phyloP scores from a whole-genome alignment of 2,329 filamentous ascomycete genomes.

The Parastagonospora nodorum region DNA sequence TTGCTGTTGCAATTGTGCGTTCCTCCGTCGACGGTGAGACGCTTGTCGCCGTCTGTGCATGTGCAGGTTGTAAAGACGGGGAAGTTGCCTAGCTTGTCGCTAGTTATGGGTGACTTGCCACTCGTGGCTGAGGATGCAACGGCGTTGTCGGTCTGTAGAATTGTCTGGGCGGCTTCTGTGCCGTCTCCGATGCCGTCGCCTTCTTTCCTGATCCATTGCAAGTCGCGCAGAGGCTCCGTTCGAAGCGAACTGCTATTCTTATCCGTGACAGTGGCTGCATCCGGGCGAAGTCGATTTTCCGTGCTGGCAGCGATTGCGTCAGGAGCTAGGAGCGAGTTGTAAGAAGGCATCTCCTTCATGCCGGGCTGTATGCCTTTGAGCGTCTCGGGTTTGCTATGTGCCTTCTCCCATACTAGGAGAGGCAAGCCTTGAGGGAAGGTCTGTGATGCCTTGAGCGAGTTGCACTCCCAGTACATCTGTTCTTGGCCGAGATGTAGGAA shows the following conservation, averaged over 20 bases:
- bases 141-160: slow-evolving; percentile 6
- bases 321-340: no score
- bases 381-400: slow-evolving; percentile 26
- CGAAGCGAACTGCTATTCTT: background rate
- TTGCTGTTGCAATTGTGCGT: background rate
- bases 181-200: slow-evolving; percentile 19
- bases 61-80: background rate
- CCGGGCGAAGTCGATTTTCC: background rate
- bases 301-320: no score
- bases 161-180: slow-evolving; percentile 18
- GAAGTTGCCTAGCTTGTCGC: background rate
- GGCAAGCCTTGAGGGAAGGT: slow-evolving; percentile 42
- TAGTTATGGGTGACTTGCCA: background rate
- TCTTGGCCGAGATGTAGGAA: slow-evolving; percentile 38
- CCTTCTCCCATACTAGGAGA: slow-evolving; percentile 45
- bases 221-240: slow-evolving; percentile 3
- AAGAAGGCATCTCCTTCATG: background rate
- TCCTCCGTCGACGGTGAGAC: background rate
- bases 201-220: slow-evolving; percentile 30
- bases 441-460: slow-evolving; percentile 42
- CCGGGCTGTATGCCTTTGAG: background rate
- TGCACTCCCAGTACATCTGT: slow-evolving; percentile 48
- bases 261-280: background rate
- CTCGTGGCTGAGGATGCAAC: background rate
- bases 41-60: background rate